Conservation (phyloP, 2,329 filamentous ascomycete genomes). For the Aspergillus puulaauensis region DNA sequence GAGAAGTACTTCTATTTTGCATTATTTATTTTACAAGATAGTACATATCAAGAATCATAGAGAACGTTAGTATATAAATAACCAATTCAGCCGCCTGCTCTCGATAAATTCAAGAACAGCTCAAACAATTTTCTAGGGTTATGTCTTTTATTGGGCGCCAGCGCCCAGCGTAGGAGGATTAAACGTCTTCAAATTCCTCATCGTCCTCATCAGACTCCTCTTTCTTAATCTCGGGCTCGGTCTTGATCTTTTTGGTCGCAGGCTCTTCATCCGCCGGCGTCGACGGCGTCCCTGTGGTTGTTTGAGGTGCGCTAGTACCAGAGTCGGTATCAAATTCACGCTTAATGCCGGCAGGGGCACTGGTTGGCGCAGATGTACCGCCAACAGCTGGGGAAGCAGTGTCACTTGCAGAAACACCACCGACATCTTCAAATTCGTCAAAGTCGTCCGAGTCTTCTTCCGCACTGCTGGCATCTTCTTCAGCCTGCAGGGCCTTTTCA, state of each 20-base stretch:
- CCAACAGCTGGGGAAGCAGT: slow-evolving; percentile 34
- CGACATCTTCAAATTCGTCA: slow-evolving; percentile 48
- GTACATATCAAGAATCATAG: neutral
- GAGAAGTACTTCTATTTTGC: neutral
- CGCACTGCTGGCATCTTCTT: slow-evolving; percentile 42
- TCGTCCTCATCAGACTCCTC: slow-evolving; percentile 46
- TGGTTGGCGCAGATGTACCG: slow-evolving; percentile 21
- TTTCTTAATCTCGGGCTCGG: slow-evolving; percentile 37
- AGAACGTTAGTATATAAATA: neutral
- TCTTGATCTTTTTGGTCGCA: slow-evolving; percentile 44
- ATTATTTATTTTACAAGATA: neutral
- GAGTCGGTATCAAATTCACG: slow-evolving; percentile 41
- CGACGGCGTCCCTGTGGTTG: slow-evolving; percentile 36
- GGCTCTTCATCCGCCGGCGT: slow-evolving; percentile 41
- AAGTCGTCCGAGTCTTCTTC: slow-evolving; percentile 42
- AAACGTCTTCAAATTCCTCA: slow-evolving; percentile 46
- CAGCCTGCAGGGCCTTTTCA: slow-evolving; percentile 42
- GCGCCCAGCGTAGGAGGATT: slow-evolving; percentile 18
- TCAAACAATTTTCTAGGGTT: neutral
- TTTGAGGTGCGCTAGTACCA: slow-evolving; percentile 39
- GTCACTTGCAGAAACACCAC: slow-evolving; percentile 37
- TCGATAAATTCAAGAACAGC: neutral
- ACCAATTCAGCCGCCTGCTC: neutral
- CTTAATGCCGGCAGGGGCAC: slow-evolving; percentile 34
- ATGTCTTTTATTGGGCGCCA: slow-evolving; percentile 16